Conservation (phyloP, 805 yeast species). For the Saturnispora sekii region DNA sequence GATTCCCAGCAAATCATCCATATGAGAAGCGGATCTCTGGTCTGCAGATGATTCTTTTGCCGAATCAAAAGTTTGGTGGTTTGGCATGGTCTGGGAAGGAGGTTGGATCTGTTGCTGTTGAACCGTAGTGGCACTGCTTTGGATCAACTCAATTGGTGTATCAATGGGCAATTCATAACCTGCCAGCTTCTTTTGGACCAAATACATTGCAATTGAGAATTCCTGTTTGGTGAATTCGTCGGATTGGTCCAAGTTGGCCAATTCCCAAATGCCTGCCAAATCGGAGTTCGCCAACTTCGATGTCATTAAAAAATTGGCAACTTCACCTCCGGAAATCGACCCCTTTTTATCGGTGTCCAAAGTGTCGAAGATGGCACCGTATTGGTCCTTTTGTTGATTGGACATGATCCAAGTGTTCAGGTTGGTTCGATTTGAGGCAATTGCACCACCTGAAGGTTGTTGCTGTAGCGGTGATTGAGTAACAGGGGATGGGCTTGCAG, state of each 20-base stretch:
- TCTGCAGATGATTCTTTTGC: slow-evolving; percentile 15
- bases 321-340: slow-evolving; percentile 60
- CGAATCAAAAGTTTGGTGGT: slow-evolving; percentile 12
- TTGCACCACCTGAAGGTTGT: slow-evolving; percentile 7
- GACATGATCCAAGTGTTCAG: slow-evolving; percentile 50
- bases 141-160: slow-evolving; percentile 54
- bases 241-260: slow-evolving; percentile 79
- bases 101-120: slow-evolving; percentile 10
- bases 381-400: slow-evolving; percentile 62
- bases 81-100: not conserved
- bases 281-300: slow-evolving; percentile 79
- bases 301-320: slow-evolving; percentile 81
- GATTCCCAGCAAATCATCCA: slow-evolving; percentile 59
- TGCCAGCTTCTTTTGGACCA: slow-evolving; percentile 74
- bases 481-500: slow-evolving; percentile 12
- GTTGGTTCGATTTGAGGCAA: slow-evolving; percentile 15
- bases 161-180: slow-evolving; percentile 71
- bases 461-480: slow-evolving; percentile 11
- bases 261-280: slow-evolving; percentile 88
- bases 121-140: slow-evolving; percentile 24
- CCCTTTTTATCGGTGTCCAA: slow-evolving; percentile 63
- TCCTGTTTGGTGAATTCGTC: slow-evolving; percentile 76
- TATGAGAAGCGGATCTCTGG: slow-evolving; percentile 28
- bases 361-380: slow-evolving; percentile 67
- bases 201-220: slow-evolving; percentile 87